Evolutionary conservation across 345 rosid genomes (phyloP), one percentile per base, ranked within the genome.

Genomic region (Balakata baccata): DNA sequence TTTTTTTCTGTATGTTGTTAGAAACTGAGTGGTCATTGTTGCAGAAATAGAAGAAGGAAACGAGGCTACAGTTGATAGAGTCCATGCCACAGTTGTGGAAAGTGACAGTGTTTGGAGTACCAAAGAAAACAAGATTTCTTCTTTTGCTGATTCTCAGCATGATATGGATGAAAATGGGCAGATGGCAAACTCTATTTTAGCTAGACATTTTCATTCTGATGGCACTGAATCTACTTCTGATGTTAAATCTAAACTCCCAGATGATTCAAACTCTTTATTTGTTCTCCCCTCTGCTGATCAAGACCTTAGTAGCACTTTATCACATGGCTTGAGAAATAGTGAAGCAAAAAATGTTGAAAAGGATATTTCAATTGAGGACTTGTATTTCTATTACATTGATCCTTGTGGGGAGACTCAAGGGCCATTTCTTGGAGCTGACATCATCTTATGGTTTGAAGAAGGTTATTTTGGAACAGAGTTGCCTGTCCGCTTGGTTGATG

Each of bases 401-500:
- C 98, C 98, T 79, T 90, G 89, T 78, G 94, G 96, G 66, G 85
- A 72, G 39, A 84, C 85, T 65, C 96, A 94, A 85, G 98, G 97
- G 72, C 98, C 97, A 12, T 92, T 87, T 74, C 79, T 84, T 65
- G 96, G 96, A 66, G 78, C 87, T 41, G 96, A 92, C 81, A 89
- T 94, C 72, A 82, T 92, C 57, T 81, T 85, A 47, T 94, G 98
- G 98, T 87, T 89, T 84, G 94, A 88, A 71, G 94, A 94, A 82
- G 98, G 97, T 2, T 94, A 90, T 82, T 94, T 94, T 81, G 96
- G 94, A 43, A 82, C 85, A 45, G 97, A 94, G 74, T 87, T 94
- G 78, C 93, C 82, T 9, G 94, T 92, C 62, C 86, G 94, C 68
- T 81, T 89, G 81, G 88, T 84, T 52, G 89, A 86, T 85, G 94